Conservation (phyloP, 306 rosid genomes). For the Benincasa hispida region DNA sequence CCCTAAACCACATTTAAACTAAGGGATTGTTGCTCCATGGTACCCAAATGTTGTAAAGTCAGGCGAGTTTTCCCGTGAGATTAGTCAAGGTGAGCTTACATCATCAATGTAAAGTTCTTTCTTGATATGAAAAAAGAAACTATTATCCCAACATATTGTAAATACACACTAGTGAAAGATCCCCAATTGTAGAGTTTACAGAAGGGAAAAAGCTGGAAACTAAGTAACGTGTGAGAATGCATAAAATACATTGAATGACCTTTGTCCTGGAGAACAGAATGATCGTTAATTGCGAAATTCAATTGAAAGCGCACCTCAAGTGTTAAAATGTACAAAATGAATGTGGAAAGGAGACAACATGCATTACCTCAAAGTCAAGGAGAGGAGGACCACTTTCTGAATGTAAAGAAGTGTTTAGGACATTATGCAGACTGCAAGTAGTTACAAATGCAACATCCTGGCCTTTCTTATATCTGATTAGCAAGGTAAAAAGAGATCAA, state of each 20-base stretch:
- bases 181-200: background rate
- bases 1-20: background rate
- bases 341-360: constrained; percentile 6
- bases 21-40: background rate
- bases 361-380: constrained; percentile 91
- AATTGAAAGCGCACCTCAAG: background rate
- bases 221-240: background rate
- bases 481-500: constrained; percentile 10
- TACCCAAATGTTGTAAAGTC: no score
- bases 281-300: background rate
- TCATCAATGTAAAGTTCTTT: no score
- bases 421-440: constrained; percentile 77
- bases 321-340: background rate
- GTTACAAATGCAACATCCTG: constrained; percentile 71
- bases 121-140: no score
- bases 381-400: constrained; percentile 94
- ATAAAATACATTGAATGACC: background rate
- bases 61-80: no score
- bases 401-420: constrained; percentile 63
- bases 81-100: no score
- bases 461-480: constrained; percentile 70
- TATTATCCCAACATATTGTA: no score
- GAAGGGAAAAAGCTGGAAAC: background rate
- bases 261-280: background rate
- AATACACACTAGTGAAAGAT: no score